Evolutionary conservation across 2,329 filamentous ascomycete genomes (phyloP).

Genomic region (Fonsecaea multimorphosa): DNA sequence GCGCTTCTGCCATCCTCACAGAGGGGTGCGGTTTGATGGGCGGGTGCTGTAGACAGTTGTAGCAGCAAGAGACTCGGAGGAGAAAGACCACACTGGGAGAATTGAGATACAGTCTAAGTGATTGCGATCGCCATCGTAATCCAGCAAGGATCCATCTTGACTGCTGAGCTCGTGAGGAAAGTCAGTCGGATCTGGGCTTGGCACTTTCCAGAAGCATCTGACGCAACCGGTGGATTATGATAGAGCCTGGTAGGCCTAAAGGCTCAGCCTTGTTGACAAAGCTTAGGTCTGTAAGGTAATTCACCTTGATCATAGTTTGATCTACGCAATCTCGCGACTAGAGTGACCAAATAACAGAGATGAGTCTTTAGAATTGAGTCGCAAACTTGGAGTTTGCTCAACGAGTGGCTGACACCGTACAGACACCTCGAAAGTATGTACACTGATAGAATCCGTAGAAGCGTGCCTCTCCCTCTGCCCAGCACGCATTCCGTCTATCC

Average conservation of each 20-base stretch:
- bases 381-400: slow-evolving; percentile 19
- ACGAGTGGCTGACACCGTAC: slow-evolving; percentile 18
- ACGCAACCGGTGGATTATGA: slow-evolving; percentile 23
- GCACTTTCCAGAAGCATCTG: slow-evolving; percentile 36
- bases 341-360: slow-evolving; percentile 13
- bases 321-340: background rate
- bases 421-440: slow-evolving; percentile 22
- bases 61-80: background rate
- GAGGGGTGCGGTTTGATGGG: background rate
- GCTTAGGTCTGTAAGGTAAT: background rate
- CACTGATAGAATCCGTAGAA: slow-evolving; percentile 12
- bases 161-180: slow-evolving; percentile 5
- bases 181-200: slow-evolving; percentile 22
- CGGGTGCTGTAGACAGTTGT: background rate
- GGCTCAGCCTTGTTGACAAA: slow-evolving; percentile 16
- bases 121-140: background rate
- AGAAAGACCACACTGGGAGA: background rate
- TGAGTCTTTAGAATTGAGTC: slow-evolving; percentile 32
- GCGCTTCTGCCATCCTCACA: slow-evolving; percentile 29
- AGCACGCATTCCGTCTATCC: slow-evolving; percentile 27
- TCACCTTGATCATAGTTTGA: background rate
- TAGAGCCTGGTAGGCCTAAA: slow-evolving; percentile 8
- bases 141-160: background rate
- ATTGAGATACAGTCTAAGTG: slow-evolving; percentile 2
- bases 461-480: slow-evolving; percentile 4